Evolutionary conservation across 331 rosid genomes (phyloP).

Genomic region (Malus hybrid): DNA sequence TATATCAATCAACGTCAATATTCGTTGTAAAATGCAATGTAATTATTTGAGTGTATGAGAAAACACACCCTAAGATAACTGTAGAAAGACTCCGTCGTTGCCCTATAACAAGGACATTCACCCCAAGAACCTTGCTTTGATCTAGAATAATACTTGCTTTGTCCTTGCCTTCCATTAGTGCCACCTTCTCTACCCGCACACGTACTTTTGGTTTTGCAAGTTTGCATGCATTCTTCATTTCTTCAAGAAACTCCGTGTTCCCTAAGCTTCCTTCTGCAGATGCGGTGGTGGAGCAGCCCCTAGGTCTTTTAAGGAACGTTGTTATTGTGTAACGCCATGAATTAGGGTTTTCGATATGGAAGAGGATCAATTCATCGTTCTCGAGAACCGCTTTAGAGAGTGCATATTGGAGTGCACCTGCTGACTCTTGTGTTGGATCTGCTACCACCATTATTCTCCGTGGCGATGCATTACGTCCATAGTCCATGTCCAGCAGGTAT

Average conservation of each 20-base stretch:
- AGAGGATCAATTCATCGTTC: slow-evolving; percentile 60
- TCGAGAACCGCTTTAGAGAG: slow-evolving; percentile 49
- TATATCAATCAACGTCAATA: not conserved
- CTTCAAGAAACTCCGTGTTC: slow-evolving; percentile 53
- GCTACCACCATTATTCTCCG: slow-evolving; percentile 67
- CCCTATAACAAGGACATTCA: slow-evolving; percentile 59
- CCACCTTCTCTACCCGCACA: slow-evolving; percentile 32
- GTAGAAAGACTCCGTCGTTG: slow-evolving; percentile 61
- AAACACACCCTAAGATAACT: slow-evolving; percentile 56
- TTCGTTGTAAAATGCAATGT: not conserved
- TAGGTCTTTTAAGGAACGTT: slow-evolving; percentile 48
- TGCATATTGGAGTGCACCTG: slow-evolving; percentile 62
- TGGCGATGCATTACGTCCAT: slow-evolving; percentile 9
- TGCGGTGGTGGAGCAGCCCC: slow-evolving; percentile 7
- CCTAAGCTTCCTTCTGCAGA: slow-evolving; percentile 16
- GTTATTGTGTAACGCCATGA: slow-evolving; percentile 47
- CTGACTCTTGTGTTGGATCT: slow-evolving; percentile 67
- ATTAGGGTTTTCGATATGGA: slow-evolving; percentile 44
- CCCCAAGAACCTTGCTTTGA: slow-evolving; percentile 24
- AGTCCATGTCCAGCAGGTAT: not conserved
- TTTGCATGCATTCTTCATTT: slow-evolving; percentile 51
- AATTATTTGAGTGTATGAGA: not conserved
- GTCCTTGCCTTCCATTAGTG: slow-evolving; percentile 45
- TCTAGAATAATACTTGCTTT: slow-evolving; percentile 43
- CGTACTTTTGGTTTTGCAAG: slow-evolving; percentile 36